Percentiles rank a stretch among this genome's conserved stretches.
phyloP scores from a whole-genome alignment of 2,329 filamentous ascomycete species.

The Claviceps arundinis region DNA sequence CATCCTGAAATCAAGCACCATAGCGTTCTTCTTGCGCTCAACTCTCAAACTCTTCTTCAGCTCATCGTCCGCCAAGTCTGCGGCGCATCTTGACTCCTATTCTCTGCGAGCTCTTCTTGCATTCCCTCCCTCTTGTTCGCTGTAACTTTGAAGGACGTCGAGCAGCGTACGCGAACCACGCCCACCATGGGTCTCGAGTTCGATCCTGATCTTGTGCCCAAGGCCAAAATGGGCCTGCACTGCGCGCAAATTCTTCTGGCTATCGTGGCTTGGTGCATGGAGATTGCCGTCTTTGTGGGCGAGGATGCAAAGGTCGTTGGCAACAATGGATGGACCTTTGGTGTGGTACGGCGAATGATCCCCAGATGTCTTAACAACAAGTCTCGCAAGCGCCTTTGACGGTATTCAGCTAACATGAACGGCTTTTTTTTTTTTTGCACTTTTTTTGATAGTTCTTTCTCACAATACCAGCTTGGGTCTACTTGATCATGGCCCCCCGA shows the following conservation, averaged over 20 bases:
- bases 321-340: slow-evolving; percentile 51
- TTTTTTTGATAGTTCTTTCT: slow-evolving; percentile 43
- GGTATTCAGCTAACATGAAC: not conserved
- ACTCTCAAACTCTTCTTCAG: too few species aligned
- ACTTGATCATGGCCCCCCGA: slow-evolving; percentile 50
- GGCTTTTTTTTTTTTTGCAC: not conserved
- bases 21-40: too few species aligned
- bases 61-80: too few species aligned
- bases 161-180: not conserved
- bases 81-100: too few species aligned
- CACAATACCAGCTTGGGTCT: slow-evolving; percentile 50
- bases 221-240: slow-evolving; percentile 45
- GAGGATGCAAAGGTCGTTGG: slow-evolving; percentile 37
- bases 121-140: not conserved
- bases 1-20: too few species aligned
- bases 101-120: too few species aligned
- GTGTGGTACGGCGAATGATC: slow-evolving; percentile 35
- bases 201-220: slow-evolving; percentile 40
- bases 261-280: slow-evolving; percentile 44
- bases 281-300: slow-evolving; percentile 44
- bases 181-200: slow-evolving; percentile 34
- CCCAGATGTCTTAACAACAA: not conserved
- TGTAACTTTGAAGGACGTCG: too few species aligned
- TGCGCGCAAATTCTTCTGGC: slow-evolving; percentile 39
- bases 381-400: not conserved